Evolutionary conservation across 2,329 filamentous ascomycete species (phyloP).

Genomic region (Epichloe brachyelytri): DNA sequence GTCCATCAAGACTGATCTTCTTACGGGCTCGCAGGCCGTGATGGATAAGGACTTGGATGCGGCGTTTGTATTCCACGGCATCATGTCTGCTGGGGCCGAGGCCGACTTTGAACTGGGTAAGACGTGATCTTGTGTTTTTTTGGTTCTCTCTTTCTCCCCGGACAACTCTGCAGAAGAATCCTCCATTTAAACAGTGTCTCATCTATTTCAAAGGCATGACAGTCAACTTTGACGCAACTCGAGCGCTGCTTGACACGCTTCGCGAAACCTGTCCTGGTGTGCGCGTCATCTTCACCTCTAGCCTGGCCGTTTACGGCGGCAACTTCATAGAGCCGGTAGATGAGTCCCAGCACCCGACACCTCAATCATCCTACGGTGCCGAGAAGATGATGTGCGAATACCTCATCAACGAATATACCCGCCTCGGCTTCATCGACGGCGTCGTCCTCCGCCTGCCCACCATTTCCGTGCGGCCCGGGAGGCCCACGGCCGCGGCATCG

Average conservation of each 20-base stretch:
- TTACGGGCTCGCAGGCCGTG: neutral
- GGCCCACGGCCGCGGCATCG: slow-evolving; percentile 43
- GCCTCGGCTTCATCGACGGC: slow-evolving; percentile 42
- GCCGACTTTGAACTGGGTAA: slow-evolving; percentile 34
- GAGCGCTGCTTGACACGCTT: slow-evolving; percentile 37
- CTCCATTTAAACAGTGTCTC: no score
- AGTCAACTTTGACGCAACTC: slow-evolving; percentile 44
- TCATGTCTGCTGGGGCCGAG: slow-evolving; percentile 50
- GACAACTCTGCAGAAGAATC: neutral
- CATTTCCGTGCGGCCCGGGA: slow-evolving; percentile 43
- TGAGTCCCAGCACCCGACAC: slow-evolving; percentile 33
- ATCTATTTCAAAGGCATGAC: slow-evolving; percentile 23
- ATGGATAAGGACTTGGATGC: slow-evolving; percentile 23
- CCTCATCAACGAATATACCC: slow-evolving; percentile 16
- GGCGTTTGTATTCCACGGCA: slow-evolving; percentile 47
- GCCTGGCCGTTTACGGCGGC: slow-evolving; percentile 45
- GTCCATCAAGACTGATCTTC: slow-evolving; percentile 7
- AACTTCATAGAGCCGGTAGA: slow-evolving; percentile 31
- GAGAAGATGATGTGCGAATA: slow-evolving; percentile 46
- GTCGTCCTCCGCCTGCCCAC: slow-evolving; percentile 44
- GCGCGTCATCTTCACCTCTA: slow-evolving; percentile 44
- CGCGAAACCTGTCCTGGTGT: slow-evolving; percentile 29
- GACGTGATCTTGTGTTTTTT: neutral
- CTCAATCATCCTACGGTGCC: slow-evolving; percentile 44
- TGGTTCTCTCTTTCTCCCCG: neutral